Evolutionary conservation across 2,329 filamentous ascomycete species (phyloP).

Genomic region (Botryotinia convoluta): DNA sequence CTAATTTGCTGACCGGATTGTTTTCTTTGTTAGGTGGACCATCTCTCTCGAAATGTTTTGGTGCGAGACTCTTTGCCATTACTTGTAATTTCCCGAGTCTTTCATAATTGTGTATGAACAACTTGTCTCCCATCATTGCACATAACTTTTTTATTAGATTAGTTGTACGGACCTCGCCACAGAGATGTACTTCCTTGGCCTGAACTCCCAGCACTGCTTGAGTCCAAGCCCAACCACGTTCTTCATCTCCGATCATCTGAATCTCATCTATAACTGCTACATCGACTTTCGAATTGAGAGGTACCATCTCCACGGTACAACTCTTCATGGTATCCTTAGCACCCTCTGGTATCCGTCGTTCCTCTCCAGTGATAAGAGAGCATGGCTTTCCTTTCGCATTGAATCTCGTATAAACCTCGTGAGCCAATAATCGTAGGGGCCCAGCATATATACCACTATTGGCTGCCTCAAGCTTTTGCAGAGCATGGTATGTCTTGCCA

Average conservation of each 20-base stretch:
- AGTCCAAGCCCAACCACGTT: constrained; percentile 93
- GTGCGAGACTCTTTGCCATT: constrained; percentile 50
- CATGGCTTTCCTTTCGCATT: constrained; percentile 73
- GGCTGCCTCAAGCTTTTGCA: constrained; percentile 77
- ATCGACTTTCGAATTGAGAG: constrained; percentile 53
- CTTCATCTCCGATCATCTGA: constrained; percentile 83
- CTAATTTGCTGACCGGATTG: neutral
- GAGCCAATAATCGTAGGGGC: constrained; percentile 81
- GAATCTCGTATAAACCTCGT: constrained; percentile 91
- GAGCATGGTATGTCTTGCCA: constrained; percentile 92
- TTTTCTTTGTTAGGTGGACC: constrained; percentile 43
- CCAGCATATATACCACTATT: constrained; percentile 84
- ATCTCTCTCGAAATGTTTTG: neutral
- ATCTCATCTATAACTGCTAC: constrained; percentile 98
- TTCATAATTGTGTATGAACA: constrained; percentile 78
- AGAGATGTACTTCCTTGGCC: constrained; percentile 87
- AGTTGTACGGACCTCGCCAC: constrained; percentile 82
- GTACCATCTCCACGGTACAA: constrained; percentile 93
- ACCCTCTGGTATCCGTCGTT: constrained; percentile 67
- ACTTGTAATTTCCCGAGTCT: constrained; percentile 76
- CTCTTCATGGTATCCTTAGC: constrained; percentile 63
- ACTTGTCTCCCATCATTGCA: constrained; percentile 75
- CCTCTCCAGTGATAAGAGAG: constrained; percentile 86
- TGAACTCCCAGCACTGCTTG: constrained; percentile 82
- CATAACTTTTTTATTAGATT: constrained; percentile 76